Percentiles rank a stretch among this genome's conserved stretches.
Conservation (phyloP, 1,284 basidiomycete species). For the Pterulicium gracile region DNA sequence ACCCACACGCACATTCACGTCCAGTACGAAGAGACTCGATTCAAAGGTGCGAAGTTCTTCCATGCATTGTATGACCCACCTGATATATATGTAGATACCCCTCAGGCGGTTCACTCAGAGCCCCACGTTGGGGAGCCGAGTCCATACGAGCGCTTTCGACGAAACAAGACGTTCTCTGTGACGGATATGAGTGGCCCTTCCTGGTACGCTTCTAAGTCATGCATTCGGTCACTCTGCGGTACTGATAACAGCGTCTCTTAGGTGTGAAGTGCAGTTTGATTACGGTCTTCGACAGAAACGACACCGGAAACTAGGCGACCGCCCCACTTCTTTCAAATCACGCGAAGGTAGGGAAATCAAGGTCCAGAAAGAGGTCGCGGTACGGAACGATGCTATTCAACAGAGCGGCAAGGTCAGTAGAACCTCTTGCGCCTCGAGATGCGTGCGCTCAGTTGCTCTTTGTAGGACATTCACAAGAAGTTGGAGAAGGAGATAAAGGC, state of each 20-base stretch:
- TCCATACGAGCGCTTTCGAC: constrained; percentile 27
- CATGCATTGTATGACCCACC: not conserved
- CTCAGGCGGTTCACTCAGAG: constrained; percentile 4
- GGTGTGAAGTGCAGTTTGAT: constrained; percentile 74
- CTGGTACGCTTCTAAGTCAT: constrained; percentile 32
- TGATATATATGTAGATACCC: not conserved
- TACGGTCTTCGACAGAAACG: constrained; percentile 58
- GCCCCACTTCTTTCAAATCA: constrained; percentile 54
- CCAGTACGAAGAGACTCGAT: not conserved
- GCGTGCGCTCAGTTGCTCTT: constrained; percentile 8
- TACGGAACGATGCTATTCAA: constrained; percentile 46
- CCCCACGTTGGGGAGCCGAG: constrained; percentile 7
- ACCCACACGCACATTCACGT: not conserved
- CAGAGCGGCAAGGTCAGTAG: constrained; percentile 48
- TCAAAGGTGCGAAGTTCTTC: not conserved
- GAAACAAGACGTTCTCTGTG: constrained; percentile 31
- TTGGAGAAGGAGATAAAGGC: constrained; percentile 70
- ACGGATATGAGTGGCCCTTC: constrained; percentile 37
- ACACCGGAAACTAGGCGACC: constrained; percentile 34
- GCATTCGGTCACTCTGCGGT: not conserved
- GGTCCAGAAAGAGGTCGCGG: constrained; percentile 48
- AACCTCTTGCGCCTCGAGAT: not conserved
- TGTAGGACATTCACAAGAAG: constrained; percentile 65
- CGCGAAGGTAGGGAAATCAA: constrained; percentile 55
- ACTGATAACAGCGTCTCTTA: constrained; percentile 16